Evolutionary conservation across 2,329 filamentous ascomycete species (phyloP), one percentile per base, ranked within the genome.

Genomic region (Ciborinia camelliae): DNA sequence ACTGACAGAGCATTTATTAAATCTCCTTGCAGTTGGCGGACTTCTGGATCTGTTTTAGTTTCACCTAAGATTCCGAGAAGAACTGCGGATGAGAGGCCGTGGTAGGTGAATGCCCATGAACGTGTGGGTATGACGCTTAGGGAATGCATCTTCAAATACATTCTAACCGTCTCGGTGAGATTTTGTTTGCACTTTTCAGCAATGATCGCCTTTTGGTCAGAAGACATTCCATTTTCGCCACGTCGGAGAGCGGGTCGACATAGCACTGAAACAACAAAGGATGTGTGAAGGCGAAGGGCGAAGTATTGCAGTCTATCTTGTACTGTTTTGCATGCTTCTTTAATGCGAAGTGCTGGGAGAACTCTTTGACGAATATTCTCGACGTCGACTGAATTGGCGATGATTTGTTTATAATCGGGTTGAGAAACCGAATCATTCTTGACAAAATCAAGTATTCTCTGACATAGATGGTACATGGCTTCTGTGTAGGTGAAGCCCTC

Each of bases 101-200:
- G 85, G 65, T 88, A 88, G 0, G 86, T 89, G 67, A 88, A 88
- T 0, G 86, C 86, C 86, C 86, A 89, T 64, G 84, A 88, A 32
- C 86, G 79, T 0, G 86, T 89, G 0, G 86, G 86, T 54, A 88
- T 88, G 10, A 86, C 83, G 2, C 85, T 88, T 37, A 89, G 77
- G 68, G 87, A 86, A 73, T 89, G 86, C 86, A 89, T 89, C 20
- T 86, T 84, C 28, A 89, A 77, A 71, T 88, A 89, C 86, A 88
- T 89, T 48, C 84, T 82, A 14, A 89, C 86, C 15, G 86, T 88
- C 72, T 88, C 85, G 7, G 84, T 84, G 32, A 89, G 77, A 71
- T 87, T 88, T 20, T 78, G 76, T 72, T 86, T 87, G 77, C 86
- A 89, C 65, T 82, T 81, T 35, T 84, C 81, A 1, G 83, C 82